Conservation (phyloP, 225 moss, liverwort and hornwort genomes). For the Polytrichum commune region DNA sequence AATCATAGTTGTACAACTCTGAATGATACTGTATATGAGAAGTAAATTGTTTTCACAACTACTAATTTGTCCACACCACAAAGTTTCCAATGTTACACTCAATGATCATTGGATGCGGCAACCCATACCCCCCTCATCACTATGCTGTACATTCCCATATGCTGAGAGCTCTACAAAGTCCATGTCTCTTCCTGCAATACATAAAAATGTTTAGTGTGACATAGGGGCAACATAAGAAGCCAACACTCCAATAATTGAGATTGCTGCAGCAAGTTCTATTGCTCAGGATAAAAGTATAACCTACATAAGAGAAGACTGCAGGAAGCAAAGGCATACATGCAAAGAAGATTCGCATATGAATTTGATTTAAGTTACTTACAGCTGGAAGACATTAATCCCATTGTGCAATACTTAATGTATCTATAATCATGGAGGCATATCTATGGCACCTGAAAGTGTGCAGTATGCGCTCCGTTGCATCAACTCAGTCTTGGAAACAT, state of each 20-base stretch:
- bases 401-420: too few relatives aligned
- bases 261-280: too few relatives aligned
- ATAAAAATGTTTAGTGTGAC: not conserved
- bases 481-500: slow-evolving; percentile 74
- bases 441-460: slow-evolving; percentile 54
- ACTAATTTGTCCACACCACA: too few relatives aligned
- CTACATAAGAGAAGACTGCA: too few relatives aligned
- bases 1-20: not conserved
- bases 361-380: too few relatives aligned
- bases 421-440: not conserved
- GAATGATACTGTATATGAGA: not conserved
- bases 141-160: slow-evolving; percentile 74
- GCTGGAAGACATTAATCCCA: too few relatives aligned
- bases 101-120: slow-evolving; percentile 68
- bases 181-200: slow-evolving; percentile 74
- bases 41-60: too few relatives aligned
- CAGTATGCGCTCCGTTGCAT: slow-evolving; percentile 90
- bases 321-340: too few relatives aligned
- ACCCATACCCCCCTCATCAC: slow-evolving; percentile 55
- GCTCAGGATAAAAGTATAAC: too few relatives aligned
- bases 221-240: not conserved
- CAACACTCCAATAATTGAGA: not conserved
- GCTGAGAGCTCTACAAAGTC: slow-evolving; percentile 87
- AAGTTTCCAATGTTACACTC: too few relatives aligned
- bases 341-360: too few relatives aligned